Base-by-base conservation (phyloP, 1,284 basidiomycete genomes). In the Heterobasidion occidentale region DNA sequence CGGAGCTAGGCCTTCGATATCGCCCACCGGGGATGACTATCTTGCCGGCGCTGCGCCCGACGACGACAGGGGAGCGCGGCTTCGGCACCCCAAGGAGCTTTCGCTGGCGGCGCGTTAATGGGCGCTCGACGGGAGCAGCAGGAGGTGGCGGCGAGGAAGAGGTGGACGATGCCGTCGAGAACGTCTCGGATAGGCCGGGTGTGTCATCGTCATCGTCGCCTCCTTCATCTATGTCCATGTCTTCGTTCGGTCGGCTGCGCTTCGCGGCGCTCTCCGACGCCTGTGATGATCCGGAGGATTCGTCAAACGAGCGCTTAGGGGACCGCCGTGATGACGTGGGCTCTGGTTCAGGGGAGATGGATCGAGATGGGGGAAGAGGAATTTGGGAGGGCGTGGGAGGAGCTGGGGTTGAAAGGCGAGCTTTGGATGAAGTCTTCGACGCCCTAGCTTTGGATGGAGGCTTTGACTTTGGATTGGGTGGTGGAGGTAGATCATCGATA, bases 261-360 rank as follows among this genome's bases (percentile, higher is more conserved):
- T 80, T 78, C 3, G 74, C 71, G 19, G 69, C 67, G 35, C 70
- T 67, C 58, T 77, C 75, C 1, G 76, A 76, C 50, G 74, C 74
- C 12, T 61, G 57, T 0, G 71, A 70, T 14, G 73, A 71, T 2
- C 74, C 77, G 0, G 77, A 78, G 0, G 80, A 79, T 61, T 86
- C 83, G 61, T 86, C 84, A 62, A 87, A 85, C 0, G 83, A 77
- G 38, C 86, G 78, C 68, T 88, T 88, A 33, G 86, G 86, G 11
- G 81, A 83, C 47, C 68, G 68, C 58, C 74, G 69, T 60, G 54
- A 45, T 53, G 63, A 38, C 38, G 64, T 33, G 1, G 63, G 57
- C 3, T 69, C 61, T 48, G 70, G 69, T 49, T 27, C 27, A 27
- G 67, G 59, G 9, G 65, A 61, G 47, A 69, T 65, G 8, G 69